Conservation (phyloP, 2,329 filamentous ascomycete genomes). For the Fusarium sp. region DNA sequence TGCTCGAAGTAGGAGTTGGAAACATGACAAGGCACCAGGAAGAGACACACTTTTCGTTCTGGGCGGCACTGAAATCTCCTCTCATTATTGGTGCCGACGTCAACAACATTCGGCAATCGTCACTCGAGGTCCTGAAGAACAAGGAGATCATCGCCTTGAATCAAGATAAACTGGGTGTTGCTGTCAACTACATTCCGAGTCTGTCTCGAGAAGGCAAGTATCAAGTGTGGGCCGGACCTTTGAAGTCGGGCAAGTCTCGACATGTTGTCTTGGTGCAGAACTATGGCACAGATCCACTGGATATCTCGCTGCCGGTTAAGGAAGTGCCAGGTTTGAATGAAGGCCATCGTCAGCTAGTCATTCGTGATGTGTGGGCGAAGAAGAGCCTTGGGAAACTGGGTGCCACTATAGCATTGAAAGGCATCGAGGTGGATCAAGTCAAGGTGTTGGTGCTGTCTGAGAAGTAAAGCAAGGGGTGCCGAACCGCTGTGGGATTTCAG, state of each 20-base stretch:
- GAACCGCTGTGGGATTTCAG: background rate
- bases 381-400: background rate
- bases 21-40: background rate
- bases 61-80: background rate
- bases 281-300: background rate
- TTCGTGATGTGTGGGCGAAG: background rate
- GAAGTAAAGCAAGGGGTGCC: background rate
- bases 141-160: slow-evolving; percentile 1
- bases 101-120: background rate
- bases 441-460: background rate
- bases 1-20: background rate
- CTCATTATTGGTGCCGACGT: background rate
- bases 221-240: background rate
- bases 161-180: background rate
- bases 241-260: background rate
- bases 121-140: background rate
- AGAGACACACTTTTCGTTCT: background rate
- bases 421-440: background rate
- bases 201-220: background rate
- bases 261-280: background rate
- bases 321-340: background rate
- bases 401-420: background rate
- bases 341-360: background rate
- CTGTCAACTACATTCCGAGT: background rate
- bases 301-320: background rate